Evolutionary conservation across 2,329 filamentous ascomycete species (phyloP), one percentile per base, ranked within the genome.

Genomic region (Pseudogymnoascus sp.): DNA sequence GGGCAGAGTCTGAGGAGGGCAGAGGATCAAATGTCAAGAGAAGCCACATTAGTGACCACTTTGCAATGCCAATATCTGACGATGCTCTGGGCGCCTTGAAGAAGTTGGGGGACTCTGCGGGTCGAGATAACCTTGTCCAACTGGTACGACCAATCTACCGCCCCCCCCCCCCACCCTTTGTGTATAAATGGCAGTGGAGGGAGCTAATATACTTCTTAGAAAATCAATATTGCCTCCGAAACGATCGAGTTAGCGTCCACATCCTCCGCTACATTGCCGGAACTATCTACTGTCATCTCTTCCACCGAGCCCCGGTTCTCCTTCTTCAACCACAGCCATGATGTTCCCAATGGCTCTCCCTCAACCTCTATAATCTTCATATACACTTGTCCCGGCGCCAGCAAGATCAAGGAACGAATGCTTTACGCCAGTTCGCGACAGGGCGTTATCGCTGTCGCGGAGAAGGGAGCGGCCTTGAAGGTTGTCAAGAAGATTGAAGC

Each of bases 361-460:
- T 77, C 79, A 61, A 82, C 79, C 63, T 84, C 87, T 2, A 78
- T 93, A 59, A 79, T 93, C 5, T 95, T 95, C 78, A 86, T 95
- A 72, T 93, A 92, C 77, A 93, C 90, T 5, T 92, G 89, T 74
- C 91, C 91, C 0, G 78, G 83, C 0, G 85, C 82, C 61, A 90
- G 87, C 76, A 79, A 83, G 61, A 89, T 95, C 78, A 93, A 91
- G 78, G 88, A 89, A 76, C 82, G 90, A 67, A 96, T 96, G 91
- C 76, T 95, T 71, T 95, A 95, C 73, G 89, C 90, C 36, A 78
- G 87, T 25, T 87, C 87, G 78, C 87, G 87, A 76, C 79, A 84
- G 9, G 83, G 84, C 23, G 88, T 90, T 2, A 78, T 92, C 31
- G 76, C 79, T n/a, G 74, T 87, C 36, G 90, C 89, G 16, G 84